These are phyloP conservation scores for Cutaneotrichosporon cutaneum DNA, from an alignment of 1,284 basidiomycete genomes.

Conservation along the genomic window DNA sequence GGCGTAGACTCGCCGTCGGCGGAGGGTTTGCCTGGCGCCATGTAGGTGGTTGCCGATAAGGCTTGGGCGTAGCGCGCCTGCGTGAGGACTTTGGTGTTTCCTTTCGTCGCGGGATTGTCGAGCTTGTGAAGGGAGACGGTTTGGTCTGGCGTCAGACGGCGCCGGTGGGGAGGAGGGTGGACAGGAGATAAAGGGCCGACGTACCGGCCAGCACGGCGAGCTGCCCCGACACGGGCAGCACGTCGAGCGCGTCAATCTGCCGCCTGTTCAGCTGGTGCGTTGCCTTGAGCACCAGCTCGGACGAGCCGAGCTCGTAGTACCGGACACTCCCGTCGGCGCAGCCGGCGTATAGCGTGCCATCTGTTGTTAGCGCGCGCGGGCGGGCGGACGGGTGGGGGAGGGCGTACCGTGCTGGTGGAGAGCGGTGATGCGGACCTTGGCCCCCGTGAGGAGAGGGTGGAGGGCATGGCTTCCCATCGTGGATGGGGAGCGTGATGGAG, in stretches of 20 bases:
- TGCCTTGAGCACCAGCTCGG: slow-evolving; percentile 22
- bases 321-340: slow-evolving; percentile 68
- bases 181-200: not conserved
- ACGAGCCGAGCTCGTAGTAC: slow-evolving; percentile 33
- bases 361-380: slow-evolving; percentile 57
- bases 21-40: slow-evolving; percentile 10
- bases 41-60: slow-evolving; percentile 60
- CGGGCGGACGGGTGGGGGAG: not conserved
- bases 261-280: slow-evolving; percentile 67
- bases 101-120: slow-evolving; percentile 60
- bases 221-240: slow-evolving; percentile 76
- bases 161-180: not conserved
- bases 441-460: slow-evolving; percentile 33
- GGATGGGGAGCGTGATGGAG: not conserved
- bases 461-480: slow-evolving; percentile 36
- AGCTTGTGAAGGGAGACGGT: slow-evolving; percentile 58
- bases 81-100: slow-evolving; percentile 63
- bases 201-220: slow-evolving; percentile 77
- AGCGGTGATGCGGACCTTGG: slow-evolving; percentile 40
- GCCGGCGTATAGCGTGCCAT: slow-evolving; percentile 72
- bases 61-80: slow-evolving; percentile 77
- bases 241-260: slow-evolving; percentile 81
- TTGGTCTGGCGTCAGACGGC: slow-evolving; percentile 40
- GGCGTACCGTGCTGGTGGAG: slow-evolving; percentile 42
- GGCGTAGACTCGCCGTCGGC: slow-evolving; percentile 56